Conservation (phyloP, 1,139 yeast genomes). For the Pichia sp. region DNA sequence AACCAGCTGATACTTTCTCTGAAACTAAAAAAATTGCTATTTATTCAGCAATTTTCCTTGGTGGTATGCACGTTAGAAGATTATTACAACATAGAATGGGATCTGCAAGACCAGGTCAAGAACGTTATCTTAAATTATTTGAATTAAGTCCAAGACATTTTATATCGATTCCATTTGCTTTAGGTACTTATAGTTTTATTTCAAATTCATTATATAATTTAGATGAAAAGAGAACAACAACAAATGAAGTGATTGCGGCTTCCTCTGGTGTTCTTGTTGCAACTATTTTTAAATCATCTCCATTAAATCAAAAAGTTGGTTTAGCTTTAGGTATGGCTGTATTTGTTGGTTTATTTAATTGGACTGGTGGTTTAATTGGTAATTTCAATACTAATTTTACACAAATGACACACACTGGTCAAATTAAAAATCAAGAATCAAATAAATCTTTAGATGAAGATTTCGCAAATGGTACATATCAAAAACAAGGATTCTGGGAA, state of each 20-base stretch:
- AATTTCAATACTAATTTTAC: conserved; percentile 25
- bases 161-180: conserved; percentile 28
- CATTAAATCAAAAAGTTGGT: conserved; percentile 39
- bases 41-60: conserved; percentile 32
- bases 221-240: conserved; percentile 30
- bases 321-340: conserved; percentile 32
- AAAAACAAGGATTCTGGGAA: conserved; percentile 75
- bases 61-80: conserved; percentile 32
- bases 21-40: conserved; percentile 36
- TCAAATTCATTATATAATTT: conserved; percentile 28
- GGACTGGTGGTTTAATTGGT: conserved; percentile 38
- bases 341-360: conserved; percentile 31
- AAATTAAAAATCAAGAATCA: conserved; percentile 24
- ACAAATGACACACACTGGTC: conserved; percentile 20
- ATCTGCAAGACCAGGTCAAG: conserved; percentile 32
- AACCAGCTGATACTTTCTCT: conserved; percentile 40
- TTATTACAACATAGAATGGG: conserved; percentile 30
- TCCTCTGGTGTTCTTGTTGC: conserved; percentile 35
- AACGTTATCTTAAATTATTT: conserved; percentile 28
- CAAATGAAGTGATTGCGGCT: conserved; percentile 45
- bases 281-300: conserved; percentile 29
- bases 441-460: conserved; percentile 31
- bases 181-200: conserved; percentile 28
- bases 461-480: conserved; percentile 29
- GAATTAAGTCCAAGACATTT: conserved; percentile 28